Percentiles rank a stretch among this genome's conserved stretches.
Evolutionary conservation across 345 rosid species (phyloP).

Genomic region (Mallotus nudiflorus): DNA sequence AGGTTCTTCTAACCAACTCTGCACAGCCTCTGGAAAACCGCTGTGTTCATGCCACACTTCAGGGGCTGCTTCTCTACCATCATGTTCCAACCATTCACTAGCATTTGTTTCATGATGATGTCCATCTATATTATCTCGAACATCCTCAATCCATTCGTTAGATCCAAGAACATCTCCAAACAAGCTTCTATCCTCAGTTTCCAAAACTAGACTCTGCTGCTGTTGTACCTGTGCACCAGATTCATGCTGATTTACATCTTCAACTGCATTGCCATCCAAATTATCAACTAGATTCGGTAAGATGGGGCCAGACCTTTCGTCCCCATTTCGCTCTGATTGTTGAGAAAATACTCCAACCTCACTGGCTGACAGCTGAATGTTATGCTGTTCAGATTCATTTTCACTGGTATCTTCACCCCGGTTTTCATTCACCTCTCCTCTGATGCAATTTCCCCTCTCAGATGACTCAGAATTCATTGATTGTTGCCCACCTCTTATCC

Average conservation of each 20-base stretch:
- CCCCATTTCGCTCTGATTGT: constrained; percentile 29
- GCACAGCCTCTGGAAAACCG: constrained; percentile 53
- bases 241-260: constrained; percentile 29
- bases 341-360: constrained; percentile 12
- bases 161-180: constrained; percentile 41
- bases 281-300: constrained; percentile 25
- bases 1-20: constrained; percentile 58
- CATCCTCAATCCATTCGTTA: constrained; percentile 39
- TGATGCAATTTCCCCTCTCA: constrained; percentile 38
- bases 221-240: constrained; percentile 38
- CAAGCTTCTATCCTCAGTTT: constrained; percentile 41
- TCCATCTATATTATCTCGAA: constrained; percentile 39
- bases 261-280: constrained; percentile 36
- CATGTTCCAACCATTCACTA: constrained; percentile 44
- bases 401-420: constrained; percentile 28
- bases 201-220: constrained; percentile 39
- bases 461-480: constrained; percentile 27
- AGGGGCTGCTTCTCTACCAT: constrained; percentile 47
- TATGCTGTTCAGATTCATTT: constrained; percentile 26
- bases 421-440: constrained; percentile 33
- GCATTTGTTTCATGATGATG: constrained; percentile 38
- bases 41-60: constrained; percentile 40
- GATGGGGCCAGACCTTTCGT: constrained; percentile 28
- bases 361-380: neutral
- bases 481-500: constrained; percentile 37